A percentile compares a stretch with the other conserved stretches of the same genome.
Conservation (phyloP, 2,329 filamentous ascomycete species). For the Ophiostoma ulmi region DNA sequence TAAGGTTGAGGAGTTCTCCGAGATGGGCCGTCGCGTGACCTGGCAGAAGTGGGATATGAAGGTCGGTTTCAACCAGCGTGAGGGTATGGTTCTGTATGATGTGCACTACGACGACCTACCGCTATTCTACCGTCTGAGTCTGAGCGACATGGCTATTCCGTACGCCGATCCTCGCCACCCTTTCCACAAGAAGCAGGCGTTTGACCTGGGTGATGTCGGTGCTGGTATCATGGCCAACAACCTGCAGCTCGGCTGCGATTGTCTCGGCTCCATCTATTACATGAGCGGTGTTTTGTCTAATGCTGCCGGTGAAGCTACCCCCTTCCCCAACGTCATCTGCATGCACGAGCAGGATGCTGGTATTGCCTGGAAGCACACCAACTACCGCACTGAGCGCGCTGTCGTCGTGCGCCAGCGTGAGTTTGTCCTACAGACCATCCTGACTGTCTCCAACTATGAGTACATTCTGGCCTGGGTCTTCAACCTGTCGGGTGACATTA, state of each 20-base stretch:
- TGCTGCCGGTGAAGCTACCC: constrained; percentile 47
- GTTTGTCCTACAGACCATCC: constrained; percentile 63
- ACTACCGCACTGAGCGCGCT: constrained; percentile 59
- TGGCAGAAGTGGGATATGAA: constrained; percentile 69
- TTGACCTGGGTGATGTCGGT: constrained; percentile 67
- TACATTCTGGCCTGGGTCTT: constrained; percentile 53
- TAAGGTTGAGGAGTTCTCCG: constrained; percentile 39
- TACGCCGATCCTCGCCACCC: constrained; percentile 63
- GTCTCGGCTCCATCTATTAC: constrained; percentile 60
- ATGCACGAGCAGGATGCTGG: constrained; percentile 68
- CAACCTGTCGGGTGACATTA: constrained; percentile 57
- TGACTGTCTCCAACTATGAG: constrained; percentile 67
- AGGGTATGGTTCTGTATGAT: constrained; percentile 66
- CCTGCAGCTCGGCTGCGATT: constrained; percentile 63
- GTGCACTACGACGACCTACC: constrained; percentile 61
- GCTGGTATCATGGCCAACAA: constrained; percentile 65
- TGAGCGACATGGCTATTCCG: constrained; percentile 63
- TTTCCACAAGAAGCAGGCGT: constrained; percentile 66
- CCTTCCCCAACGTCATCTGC: constrained; percentile 54
- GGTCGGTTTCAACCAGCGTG: constrained; percentile 63
- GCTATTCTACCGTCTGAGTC: constrained; percentile 61
- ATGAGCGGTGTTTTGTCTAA: constrained; percentile 54
- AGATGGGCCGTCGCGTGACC: constrained; percentile 41
- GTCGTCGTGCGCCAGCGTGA: constrained; percentile 57
- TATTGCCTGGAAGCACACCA: constrained; percentile 67